Evolutionary conservation across 192 early-diverging fungal genomes (phyloP), one percentile per base, ranked within the genome.

Genomic region (Lunasporangiospora selenospora): DNA sequence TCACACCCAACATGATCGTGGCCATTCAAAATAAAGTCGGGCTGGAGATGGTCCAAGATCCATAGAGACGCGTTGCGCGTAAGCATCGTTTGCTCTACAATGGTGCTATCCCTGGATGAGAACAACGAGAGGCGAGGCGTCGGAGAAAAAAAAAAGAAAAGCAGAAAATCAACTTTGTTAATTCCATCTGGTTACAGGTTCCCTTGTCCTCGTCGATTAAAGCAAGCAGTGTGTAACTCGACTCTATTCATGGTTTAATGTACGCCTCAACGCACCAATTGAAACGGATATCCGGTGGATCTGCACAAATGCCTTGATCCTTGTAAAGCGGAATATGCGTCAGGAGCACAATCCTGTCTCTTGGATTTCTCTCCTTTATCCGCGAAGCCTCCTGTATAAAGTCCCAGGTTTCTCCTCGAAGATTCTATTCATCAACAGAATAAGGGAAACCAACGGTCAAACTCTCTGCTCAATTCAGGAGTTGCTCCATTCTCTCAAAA

Each of bases 1-100:
- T 80, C 65, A 44, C 87, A 89, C 43, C 87, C 87, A 53, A 75
- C 62, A 57, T 89, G 87, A 47, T 89, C 87, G 41, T 89, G 87
- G 41, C 87, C 87, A 16, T 81, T 86, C 44, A 89, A 67, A 32
- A 89, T 75, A 60, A 87, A 65, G 12, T 75, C 77, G 3, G 87
- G 87, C 16, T 65, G 51, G 7, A 89, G 49, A 38, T 81, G 78
- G 21, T 85, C 76, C 18, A 89, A 63, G 58, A 89, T 66, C 65
- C 80, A 89, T 0, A 77, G 54, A 1, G 85, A 83, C 5, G 83
- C 69, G 34, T 79, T 65, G 13, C 79, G 81, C 24, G 85, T 84
- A 56, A 89, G 36, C 56, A 83, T 82, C 37, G 84, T 85, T 57
- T 89, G 87, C 47, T 87, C 83, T 30, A 58, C 64, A 34, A 89